Base-by-base conservation (phyloP, 371 early-diverging fungal species). In the Haplosporangium sp. region DNA sequence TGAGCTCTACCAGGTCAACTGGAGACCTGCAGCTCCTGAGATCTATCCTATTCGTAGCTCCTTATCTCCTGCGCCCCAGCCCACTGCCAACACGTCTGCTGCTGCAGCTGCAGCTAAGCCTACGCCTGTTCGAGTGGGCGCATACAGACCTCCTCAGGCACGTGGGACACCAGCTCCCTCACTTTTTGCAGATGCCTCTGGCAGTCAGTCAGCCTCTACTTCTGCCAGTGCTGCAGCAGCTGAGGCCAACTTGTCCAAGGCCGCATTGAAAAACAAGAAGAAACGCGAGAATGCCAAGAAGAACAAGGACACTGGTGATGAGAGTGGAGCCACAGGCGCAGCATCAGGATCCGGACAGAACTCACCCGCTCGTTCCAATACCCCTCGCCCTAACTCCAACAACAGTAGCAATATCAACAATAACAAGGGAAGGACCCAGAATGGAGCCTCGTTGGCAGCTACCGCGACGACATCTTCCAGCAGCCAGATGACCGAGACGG, bases 1-100 rank as follows among this genome's bases (percentile, higher is more conserved):
- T 64, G 98, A 97, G 85, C 86, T 98, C 68, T 95, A 93, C 83
- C 95, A 96, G 81, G 94, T 94, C 47, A 80, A 73, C 62, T 94
- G 90, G 89, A 90, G 92, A 41, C 93, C 94, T 45, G 86, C 85
- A 37, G 83, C 88, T 37, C 87, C 85, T 1, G 82, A 89, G 45
- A 80, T 74, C 51, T 95, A 88, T 70, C 95, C 95, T 13, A 85
- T 90, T 67, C 88, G 92, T 69, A 83, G 89, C 2, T 67, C 89
- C 0, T 69, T 90, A 36, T 91, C 92, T 36, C 94, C 94, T 16
- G 86, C 87, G 16, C 90, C 90, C 37, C 84, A 82, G 52, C 85
- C 73, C 36, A 41, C 69, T 13, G 73, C 75, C 40, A 82, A 82
- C 52, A 59, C 67, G 8, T 72, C 83, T 18, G 83, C 81, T 6